These are phyloP conservation scores for Cryphonectria nitschkei DNA, from an alignment of 2,329 filamentous ascomycete genomes.

Conservation along the genomic window DNA sequence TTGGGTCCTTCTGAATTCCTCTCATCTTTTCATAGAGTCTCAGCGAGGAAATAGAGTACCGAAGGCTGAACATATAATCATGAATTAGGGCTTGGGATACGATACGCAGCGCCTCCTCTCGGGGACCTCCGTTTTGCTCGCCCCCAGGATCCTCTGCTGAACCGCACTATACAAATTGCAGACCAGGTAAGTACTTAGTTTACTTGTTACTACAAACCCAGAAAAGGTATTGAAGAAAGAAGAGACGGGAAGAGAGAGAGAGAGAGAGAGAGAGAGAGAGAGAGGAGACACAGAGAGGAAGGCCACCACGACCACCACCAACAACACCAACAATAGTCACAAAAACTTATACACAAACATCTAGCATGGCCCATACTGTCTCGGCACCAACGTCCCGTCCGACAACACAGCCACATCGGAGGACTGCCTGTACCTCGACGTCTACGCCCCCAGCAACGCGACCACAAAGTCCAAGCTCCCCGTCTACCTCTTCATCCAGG, in stretches of 20 bases:
- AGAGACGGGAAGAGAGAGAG: too few relatives aligned
- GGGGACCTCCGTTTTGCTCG: slow-evolving; percentile 67
- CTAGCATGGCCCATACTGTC: slow-evolving; percentile 35
- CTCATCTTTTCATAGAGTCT: too few relatives aligned
- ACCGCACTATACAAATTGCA: slow-evolving; percentile 53
- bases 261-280: too few relatives aligned
- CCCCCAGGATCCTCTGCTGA: slow-evolving; percentile 62
- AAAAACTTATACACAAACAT: background rate
- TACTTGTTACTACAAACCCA: too few relatives aligned
- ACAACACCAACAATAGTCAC: too few relatives aligned
- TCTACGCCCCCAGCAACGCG: slow-evolving; percentile 62
- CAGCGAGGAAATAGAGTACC: background rate
- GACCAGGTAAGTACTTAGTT: slow-evolving; percentile 44
- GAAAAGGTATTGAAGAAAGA: too few relatives aligned
- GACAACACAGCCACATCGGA: slow-evolving; percentile 48
- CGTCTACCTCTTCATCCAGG: slow-evolving; percentile 45
- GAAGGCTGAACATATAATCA: background rate
- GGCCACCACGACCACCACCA: too few relatives aligned
- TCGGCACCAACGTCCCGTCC: slow-evolving; percentile 36
- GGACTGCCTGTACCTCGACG: slow-evolving; percentile 72
- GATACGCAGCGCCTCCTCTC: slow-evolving; percentile 71
- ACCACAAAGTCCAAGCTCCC: slow-evolving; percentile 41
- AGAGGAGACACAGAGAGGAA: too few relatives aligned
- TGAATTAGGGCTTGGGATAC: slow-evolving; percentile 61
- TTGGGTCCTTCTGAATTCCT: background rate